These are phyloP conservation scores for Ganoderma lucidum DNA, from an alignment of 1,284 basidiomycete species.

Conservation along the genomic window DNA sequence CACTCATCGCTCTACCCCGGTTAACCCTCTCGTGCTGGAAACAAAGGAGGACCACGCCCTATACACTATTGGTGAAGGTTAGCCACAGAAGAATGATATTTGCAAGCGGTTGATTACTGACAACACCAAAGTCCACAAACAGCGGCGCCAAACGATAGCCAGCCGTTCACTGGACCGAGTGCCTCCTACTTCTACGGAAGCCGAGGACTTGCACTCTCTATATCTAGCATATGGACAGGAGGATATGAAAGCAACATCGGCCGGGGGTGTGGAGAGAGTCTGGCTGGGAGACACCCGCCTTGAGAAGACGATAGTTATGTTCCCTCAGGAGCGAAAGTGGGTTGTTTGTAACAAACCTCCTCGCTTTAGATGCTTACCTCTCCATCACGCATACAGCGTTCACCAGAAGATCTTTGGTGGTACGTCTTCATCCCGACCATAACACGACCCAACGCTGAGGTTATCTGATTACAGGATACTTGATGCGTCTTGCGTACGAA, in stretches of 20 bases:
- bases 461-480: constrained; percentile 45
- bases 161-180: constrained; percentile 71
- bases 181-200: constrained; percentile 76
- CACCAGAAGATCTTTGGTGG: constrained; percentile 87
- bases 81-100: constrained; percentile 21
- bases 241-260: constrained; percentile 5
- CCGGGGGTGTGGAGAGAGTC: constrained; percentile 51
- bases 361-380: no score
- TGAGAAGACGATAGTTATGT: constrained; percentile 82
- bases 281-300: constrained; percentile 73
- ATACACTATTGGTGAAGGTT: constrained; percentile 75
- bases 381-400: constrained; percentile 50
- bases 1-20: constrained; percentile 68
- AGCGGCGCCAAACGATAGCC: constrained; percentile 58
- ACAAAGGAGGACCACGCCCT: constrained; percentile 71
- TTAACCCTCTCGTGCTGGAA: constrained; percentile 70
- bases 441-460: not conserved
- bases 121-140: constrained; percentile 53
- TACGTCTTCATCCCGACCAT: constrained; percentile 23
- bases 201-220: constrained; percentile 70
- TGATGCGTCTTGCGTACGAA: constrained; percentile 78
- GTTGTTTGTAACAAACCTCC: constrained; percentile 32
- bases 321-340: constrained; percentile 86
- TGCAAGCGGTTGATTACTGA: not conserved
- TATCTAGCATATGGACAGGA: constrained; percentile 65